These are phyloP conservation scores for Mycena filopes DNA, from an alignment of 768 basidiomycete species.

Conservation along the genomic window DNA sequence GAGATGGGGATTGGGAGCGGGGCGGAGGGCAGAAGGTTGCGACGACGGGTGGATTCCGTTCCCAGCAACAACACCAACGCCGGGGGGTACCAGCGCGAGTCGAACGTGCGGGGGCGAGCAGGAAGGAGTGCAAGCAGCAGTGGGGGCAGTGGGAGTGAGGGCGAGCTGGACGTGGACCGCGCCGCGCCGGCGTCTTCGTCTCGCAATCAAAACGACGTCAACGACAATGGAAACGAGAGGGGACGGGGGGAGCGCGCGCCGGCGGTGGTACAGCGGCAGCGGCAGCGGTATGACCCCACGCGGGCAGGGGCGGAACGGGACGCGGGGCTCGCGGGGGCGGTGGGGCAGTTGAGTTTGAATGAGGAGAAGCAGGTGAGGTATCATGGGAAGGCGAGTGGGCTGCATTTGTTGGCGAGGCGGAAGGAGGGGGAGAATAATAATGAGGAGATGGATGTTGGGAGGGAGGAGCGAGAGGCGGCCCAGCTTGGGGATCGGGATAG, in stretches of 20 bases:
- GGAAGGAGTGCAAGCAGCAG: no score
- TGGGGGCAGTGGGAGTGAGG: constrained; percentile 42
- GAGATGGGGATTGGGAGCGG: no score
- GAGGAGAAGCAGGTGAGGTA: constrained; percentile 89
- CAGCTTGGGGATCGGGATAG: constrained; percentile 57
- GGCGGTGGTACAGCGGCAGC: not conserved
- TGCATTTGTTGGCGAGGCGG: constrained; percentile 65
- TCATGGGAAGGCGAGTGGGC: constrained; percentile 86
- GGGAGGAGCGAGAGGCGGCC: constrained; percentile 52
- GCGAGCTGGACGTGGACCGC: constrained; percentile 44
- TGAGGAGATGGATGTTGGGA: constrained; percentile 32
- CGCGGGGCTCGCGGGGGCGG: constrained; percentile 69
- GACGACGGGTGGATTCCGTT: constrained; percentile 26
- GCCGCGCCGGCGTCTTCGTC: not conserved
- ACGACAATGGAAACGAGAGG: no score
- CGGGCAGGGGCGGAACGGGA: constrained; percentile 37
- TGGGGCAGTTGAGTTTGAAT: constrained; percentile 88
- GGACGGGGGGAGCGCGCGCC: constrained; percentile 21
- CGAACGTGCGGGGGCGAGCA: no score
- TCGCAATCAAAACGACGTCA: no score
- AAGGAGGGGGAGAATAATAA: not conserved
- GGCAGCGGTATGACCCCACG: constrained; percentile 41
- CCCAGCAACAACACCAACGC: not conserved
- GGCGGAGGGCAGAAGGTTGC: constrained; percentile 32
- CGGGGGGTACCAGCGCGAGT: not conserved